Evolutionary conservation across 1,139 yeast genomes (phyloP).

Genomic region (Blastobotrys persicus): DNA sequence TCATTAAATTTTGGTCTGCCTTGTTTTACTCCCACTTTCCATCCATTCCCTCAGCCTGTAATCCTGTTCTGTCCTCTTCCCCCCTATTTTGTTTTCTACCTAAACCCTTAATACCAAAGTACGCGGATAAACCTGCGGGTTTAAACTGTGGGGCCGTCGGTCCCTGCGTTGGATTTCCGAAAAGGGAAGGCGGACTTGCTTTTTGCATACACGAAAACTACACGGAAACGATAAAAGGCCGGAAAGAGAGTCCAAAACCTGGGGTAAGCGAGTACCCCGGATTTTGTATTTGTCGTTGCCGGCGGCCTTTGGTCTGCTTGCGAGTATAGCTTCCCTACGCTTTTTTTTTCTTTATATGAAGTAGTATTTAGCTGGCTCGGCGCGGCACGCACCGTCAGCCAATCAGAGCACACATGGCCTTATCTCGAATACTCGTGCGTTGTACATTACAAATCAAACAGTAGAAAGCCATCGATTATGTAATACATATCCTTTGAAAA

Average conservation of each 20-base stretch:
- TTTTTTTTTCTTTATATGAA: no score
- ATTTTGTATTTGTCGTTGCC: no score
- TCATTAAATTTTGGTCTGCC: no score
- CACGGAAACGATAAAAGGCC: constrained; percentile 3
- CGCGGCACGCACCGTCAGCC: neutral
- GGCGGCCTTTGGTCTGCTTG: neutral
- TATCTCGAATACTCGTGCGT: no score
- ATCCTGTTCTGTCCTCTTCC: neutral
- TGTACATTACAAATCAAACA: no score
- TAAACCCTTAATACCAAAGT: neutral
- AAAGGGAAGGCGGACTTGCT: neutral
- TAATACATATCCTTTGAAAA: neutral
- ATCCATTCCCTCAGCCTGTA: no score
- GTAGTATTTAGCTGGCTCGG: no score
- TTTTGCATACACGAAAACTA: neutral
- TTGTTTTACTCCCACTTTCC: no score
- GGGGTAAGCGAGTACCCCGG: constrained; percentile 1
- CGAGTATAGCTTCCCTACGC: neutral
- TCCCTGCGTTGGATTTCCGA: neutral
- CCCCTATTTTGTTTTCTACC: neutral
- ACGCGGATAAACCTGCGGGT: neutral
- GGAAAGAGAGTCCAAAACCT: neutral
- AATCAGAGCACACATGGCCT: neutral
- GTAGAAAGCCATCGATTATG: no score
- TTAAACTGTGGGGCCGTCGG: neutral